Conservation (phyloP, 106 monocot species). For the Dioscorea alata region DNA sequence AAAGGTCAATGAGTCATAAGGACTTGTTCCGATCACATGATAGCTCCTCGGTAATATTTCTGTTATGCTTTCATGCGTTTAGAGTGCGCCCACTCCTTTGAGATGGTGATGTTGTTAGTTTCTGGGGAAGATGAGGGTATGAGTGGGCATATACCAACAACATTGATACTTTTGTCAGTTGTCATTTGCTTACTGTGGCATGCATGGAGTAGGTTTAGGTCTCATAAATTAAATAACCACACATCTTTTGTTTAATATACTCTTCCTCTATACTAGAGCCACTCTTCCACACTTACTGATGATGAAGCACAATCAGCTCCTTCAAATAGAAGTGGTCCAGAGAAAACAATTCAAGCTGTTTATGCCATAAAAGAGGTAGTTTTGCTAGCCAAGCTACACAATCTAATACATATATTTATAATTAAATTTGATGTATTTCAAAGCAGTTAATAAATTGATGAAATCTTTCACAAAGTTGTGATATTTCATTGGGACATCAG, state of each 20-base stretch:
- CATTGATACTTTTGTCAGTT: neutral
- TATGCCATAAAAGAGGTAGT: constrained; percentile 50
- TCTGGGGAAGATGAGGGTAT: neutral
- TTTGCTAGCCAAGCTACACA: neutral
- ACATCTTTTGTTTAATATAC: neutral
- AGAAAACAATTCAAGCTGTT: constrained; percentile 57
- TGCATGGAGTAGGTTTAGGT: neutral
- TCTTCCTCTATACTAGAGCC: constrained; percentile 39
- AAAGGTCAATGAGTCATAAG: constrained; percentile 48
- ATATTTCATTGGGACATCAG: constrained; percentile 11
- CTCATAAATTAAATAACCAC: neutral
- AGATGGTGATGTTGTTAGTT: neutral
- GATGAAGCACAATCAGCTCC: constrained; percentile 47
- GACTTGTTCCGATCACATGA: constrained; percentile 42
- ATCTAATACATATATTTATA: neutral
- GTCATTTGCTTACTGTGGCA: neutral
- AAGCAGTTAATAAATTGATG: neutral
- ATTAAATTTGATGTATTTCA: neutral
- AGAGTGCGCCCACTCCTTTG: neutral
- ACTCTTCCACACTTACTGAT: constrained; percentile 76
- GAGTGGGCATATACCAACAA: neutral
- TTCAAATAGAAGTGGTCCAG: constrained; percentile 27
- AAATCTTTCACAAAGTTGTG: neutral
- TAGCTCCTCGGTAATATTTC: constrained; percentile 42
- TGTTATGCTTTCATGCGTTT: neutral